These are phyloP conservation scores for Claviceps sp. DNA, from an alignment of 2,329 filamentous ascomycete genomes.

Conservation along the genomic window DNA sequence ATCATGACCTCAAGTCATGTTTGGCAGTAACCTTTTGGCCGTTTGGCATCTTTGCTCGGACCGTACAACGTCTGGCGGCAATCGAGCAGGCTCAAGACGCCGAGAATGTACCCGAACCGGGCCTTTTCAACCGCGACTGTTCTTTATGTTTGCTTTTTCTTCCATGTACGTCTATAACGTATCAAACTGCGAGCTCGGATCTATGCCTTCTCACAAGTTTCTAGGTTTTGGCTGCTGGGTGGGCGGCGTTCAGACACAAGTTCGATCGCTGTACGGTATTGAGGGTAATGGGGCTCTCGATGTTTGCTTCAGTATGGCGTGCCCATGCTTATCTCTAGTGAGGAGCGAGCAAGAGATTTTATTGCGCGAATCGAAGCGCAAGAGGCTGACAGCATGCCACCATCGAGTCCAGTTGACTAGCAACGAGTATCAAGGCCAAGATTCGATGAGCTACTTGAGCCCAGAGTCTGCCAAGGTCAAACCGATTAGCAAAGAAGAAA, in stretches of 20 bases:
- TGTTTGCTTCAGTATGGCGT: slow-evolving; percentile 14
- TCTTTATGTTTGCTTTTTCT: slow-evolving; percentile 12
- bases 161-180: slow-evolving; percentile 16
- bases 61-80: slow-evolving; percentile 11
- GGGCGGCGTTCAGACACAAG: slow-evolving; percentile 15
- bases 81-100: slow-evolving; percentile 12
- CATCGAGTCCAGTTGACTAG: slow-evolving; percentile 1
- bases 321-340: slow-evolving; percentile 15
- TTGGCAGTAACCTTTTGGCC: slow-evolving; percentile 10
- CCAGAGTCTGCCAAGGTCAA: slow-evolving; percentile 4
- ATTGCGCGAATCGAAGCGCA: slow-evolving; percentile 13
- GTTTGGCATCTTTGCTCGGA: slow-evolving; percentile 17
- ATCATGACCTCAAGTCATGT: slow-evolving; percentile 3
- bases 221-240: slow-evolving; percentile 19
- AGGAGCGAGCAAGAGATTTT: slow-evolving; percentile 20
- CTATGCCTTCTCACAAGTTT: background rate
- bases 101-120: slow-evolving; percentile 6
- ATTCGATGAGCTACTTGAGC: slow-evolving; percentile 12
- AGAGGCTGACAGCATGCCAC: slow-evolving; percentile 4
- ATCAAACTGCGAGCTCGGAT: background rate
- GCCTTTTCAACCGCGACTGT: slow-evolving; percentile 13
- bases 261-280: slow-evolving; percentile 21
- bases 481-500: background rate
- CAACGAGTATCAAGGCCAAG: slow-evolving; percentile 10
- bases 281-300: slow-evolving; percentile 13